Base-by-base conservation (phyloP, 345 rosid species). In the Bruguiera sexangula region DNA sequence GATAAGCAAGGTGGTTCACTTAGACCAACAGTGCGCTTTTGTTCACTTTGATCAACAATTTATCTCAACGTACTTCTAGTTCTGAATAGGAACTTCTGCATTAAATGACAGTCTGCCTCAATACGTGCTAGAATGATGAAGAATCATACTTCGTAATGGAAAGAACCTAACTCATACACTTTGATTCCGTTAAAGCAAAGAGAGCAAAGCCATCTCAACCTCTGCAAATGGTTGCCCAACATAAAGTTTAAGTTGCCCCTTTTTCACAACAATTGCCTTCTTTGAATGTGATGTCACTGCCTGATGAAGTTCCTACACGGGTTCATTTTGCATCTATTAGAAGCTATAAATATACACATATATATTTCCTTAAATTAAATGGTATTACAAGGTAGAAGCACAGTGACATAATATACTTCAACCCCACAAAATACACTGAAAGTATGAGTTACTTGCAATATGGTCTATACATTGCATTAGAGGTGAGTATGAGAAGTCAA, bases 221-320 rank as follows among this genome's bases (percentile, higher is more conserved):
- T 86, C 92, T 0, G 74, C 80, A 58, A 89, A 79, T 60, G 96
- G 91, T 51, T 93, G 92, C 21, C 96, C 97, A 11, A 84, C 96
- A 60, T 88, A 89, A 65, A 91, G 84, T 53, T 78, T 84, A 22
- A 91, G 92, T 80, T 86, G 91, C 68, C 86, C 87, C 76, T 88
- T 93, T 87, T 76, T 88, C 43, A 86, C 85, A 27, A 91, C 92
- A 67, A 86, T 66, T 65, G 87, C 72, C 68, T 85, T 83, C 85
- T 75, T 81, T 34, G 73, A 72, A 64, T 74, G 60, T 27, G 81
- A 81, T 65, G 73, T 80, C 79, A 86, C 82, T 71, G 72, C 88
- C 18, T 78, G 84, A 19, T 56, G 36, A 69, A 88, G 89, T 75
- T 88, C 93, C 98, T 90, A 83, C 81, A 76, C 8, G 71, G 16